These are phyloP conservation scores for Nicotiana noctiflora DNA, from an alignment of 257 asterid genomes.

Conservation along the genomic window DNA sequence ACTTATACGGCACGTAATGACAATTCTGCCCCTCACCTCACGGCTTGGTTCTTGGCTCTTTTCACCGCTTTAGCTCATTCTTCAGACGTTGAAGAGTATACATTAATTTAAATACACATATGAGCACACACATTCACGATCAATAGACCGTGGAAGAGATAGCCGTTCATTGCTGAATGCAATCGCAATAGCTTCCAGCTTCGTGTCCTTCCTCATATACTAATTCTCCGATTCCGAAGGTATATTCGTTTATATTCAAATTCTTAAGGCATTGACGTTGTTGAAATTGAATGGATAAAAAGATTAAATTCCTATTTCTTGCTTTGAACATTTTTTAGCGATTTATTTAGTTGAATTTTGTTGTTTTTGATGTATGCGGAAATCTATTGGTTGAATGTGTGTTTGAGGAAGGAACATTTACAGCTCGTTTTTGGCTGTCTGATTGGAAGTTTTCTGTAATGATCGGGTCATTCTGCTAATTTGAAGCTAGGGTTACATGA, in stretches of 20 bases:
- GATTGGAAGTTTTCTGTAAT: neutral
- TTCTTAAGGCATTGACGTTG: neutral
- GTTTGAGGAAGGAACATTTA: neutral
- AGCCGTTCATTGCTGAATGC: neutral
- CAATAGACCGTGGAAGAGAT: slow-evolving; percentile 6
- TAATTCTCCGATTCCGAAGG: slow-evolving; percentile 16
- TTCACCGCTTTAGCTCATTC: slow-evolving; percentile 3
- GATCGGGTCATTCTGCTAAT: neutral
- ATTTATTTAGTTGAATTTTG: neutral
- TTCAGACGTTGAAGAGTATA: slow-evolving; percentile 3
- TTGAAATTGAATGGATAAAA: neutral
- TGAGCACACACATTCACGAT: neutral
- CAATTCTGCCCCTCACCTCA: slow-evolving; percentile 18
- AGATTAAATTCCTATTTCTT: neutral
- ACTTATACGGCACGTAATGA: slow-evolving; percentile 48
- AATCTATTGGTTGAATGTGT: slow-evolving; percentile 7
- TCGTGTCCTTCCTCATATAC: neutral
- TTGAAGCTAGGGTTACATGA: slow-evolving; percentile 7
- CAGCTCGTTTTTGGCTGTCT: neutral
- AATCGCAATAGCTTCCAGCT: slow-evolving; percentile 5
- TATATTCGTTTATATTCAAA: neutral
- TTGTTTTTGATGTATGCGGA: neutral
- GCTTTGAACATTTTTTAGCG: neutral
- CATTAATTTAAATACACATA: neutral
- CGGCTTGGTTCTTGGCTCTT: slow-evolving; percentile 2